These are phyloP conservation scores for Nothophytophthora sp. DNA, from an alignment of 352 stramenopile genomes.

Conservation along the genomic window DNA sequence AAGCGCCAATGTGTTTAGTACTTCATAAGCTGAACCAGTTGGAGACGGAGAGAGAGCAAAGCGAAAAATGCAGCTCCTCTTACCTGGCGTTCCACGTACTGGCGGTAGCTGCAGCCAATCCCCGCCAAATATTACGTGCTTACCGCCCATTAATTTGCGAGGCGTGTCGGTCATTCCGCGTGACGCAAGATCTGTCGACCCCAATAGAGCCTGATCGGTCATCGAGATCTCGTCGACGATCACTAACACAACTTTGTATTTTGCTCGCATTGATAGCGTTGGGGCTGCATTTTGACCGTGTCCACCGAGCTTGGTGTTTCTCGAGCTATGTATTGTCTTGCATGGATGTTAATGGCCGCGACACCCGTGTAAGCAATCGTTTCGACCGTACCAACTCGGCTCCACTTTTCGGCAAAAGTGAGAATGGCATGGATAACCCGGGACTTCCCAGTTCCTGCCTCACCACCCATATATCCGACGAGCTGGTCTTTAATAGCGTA, in stretches of 20 bases:
- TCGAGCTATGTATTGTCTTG: conserved; percentile 17
- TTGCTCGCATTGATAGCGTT: conserved; percentile 3
- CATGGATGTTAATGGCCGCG: conserved; percentile 18
- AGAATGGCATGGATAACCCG: conserved; percentile 16
- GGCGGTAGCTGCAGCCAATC: conserved; percentile 22
- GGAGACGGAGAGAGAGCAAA: neutral
- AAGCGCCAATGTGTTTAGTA: neutral
- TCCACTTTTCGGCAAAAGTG: neutral
- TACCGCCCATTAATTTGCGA: conserved; percentile 14
- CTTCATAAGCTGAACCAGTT: neutral
- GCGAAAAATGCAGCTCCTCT: neutral
- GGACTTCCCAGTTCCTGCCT: conserved; percentile 25
- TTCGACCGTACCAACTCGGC: conserved; percentile 1
- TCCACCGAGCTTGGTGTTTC: conserved; percentile 3
- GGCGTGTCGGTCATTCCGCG: neutral
- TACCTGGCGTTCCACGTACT: conserved; percentile 14
- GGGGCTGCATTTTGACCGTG: neutral
- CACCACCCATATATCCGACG: conserved; percentile 6
- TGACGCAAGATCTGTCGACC: conserved; percentile 1
- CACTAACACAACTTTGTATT: conserved; percentile 4
- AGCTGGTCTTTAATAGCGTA: conserved; percentile 9
- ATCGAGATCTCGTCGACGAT: conserved; percentile 25
- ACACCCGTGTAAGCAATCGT: conserved; percentile 19
- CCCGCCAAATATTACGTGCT: conserved; percentile 9
- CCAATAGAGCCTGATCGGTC: conserved; percentile 13